Evolutionary conservation across 441 rosid species (phyloP), one percentile per base, ranked within the genome.

Genomic region (Brassica balearica): DNA sequence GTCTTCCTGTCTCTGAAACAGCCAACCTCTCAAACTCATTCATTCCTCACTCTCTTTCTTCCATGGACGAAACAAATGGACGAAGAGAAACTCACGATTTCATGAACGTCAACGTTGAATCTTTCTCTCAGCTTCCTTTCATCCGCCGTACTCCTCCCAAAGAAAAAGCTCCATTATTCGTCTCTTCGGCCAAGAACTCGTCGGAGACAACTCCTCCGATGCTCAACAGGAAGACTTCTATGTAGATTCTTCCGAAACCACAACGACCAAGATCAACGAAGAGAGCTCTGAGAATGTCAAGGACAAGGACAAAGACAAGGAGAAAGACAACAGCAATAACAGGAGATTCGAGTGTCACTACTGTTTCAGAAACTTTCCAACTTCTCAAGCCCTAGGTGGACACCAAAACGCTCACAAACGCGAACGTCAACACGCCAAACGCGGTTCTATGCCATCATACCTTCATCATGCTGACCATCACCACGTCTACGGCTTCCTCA

Each of bases 41-140:
- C 43, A 36, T 68, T 29, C 53, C 51, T 58, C 12, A 41, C 61
- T 12, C 41, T 62, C 51, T 48, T 15, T 51, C 68, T 56, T 72
- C 75, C 69, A 91, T 89, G 93, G 93, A 89, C 7, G 91, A 83
- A 81, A 68, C 82, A 15, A 88, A 85, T 25, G 76, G 65, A 10
- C 56, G 60, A 74, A 86, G 87, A 82, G 96, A 93, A 82, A 90
- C 91, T 66, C 98, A 78, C 38, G 96, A 93, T 79, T 93, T 93
- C 93, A 91, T 91, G 96, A 93, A 89, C 84, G 97, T 93, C 83
- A 93, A 90, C 85, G 98, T 93, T 8, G 93, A 91, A 76, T 93
- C 95, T 11, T 93, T 93, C 93, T 90, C 98, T 65, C 98, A 93
- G 72, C 91, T 93, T 22, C 98, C 98, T 36, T 93, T 93, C 79